Percentiles rank a stretch among this genome's conserved stretches.
Evolutionary conservation across 2,329 filamentous ascomycete genomes (phyloP).

Genomic region (Hymenoscyphus scutula): DNA sequence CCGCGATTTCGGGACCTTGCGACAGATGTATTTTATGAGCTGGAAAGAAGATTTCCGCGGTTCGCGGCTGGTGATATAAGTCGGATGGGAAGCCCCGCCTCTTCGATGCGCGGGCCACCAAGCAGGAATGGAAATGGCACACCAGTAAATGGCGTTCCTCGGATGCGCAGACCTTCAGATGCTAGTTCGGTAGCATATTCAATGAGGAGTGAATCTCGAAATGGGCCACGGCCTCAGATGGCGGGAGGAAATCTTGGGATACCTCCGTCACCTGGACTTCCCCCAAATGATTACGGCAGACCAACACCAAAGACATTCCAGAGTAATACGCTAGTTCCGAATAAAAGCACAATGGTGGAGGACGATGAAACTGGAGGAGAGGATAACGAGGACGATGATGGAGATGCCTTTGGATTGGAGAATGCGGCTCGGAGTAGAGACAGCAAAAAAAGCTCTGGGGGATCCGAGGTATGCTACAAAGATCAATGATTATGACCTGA

Average conservation of each 20-base stretch:
- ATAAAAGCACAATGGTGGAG: slow-evolving; percentile 96
- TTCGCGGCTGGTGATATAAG: slow-evolving; percentile 70
- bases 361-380: slow-evolving; percentile 71
- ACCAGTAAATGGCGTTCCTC: slow-evolving; percentile 58
- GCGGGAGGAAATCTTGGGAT: slow-evolving; percentile 47
- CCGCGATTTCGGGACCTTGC: slow-evolving; percentile 88
- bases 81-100: slow-evolving; percentile 65
- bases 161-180: slow-evolving; percentile 49
- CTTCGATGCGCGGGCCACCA: slow-evolving; percentile 53
- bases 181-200: slow-evolving; percentile 52
- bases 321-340: slow-evolving; percentile 93
- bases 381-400: slow-evolving; percentile 83
- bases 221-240: slow-evolving; percentile 40
- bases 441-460: slow-evolving; percentile 40
- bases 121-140: slow-evolving; percentile 58
- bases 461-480: slow-evolving; percentile 40
- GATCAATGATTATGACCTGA: not conserved
- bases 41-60: slow-evolving; percentile 84
- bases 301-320: slow-evolving; percentile 88
- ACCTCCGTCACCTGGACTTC: slow-evolving; percentile 58
- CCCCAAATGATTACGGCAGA: slow-evolving; percentile 65
- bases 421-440: slow-evolving; percentile 35
- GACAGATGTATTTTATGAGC: slow-evolving; percentile 92
- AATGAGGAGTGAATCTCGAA: slow-evolving; percentile 38
- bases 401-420: slow-evolving; percentile 63